phyloP scores from a whole-genome alignment of 495 filamentous ascomycete genomes.

The Xylaria venustula region DNA sequence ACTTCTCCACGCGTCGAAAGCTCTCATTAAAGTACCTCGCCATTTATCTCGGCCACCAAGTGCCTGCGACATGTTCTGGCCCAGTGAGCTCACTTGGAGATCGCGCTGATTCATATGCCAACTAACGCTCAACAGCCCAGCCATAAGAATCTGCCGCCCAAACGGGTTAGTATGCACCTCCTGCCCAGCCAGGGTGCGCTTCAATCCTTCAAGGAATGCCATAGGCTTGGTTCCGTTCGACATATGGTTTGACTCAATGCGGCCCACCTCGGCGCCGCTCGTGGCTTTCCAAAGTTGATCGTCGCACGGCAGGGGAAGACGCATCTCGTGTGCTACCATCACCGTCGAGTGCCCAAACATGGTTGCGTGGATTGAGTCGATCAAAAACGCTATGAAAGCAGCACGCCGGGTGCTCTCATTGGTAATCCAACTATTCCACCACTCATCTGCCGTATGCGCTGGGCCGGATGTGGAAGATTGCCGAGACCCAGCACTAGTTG shows the following conservation, averaged over 20 bases:
- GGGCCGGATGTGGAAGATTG: slow-evolving; percentile 58
- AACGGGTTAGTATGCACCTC: slow-evolving; percentile 91
- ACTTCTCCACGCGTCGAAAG: slow-evolving; percentile 92
- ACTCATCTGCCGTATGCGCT: slow-evolving; percentile 74
- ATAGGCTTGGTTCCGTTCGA: slow-evolving; percentile 82
- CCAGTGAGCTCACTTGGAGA: slow-evolving; percentile 86
- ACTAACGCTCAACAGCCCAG: slow-evolving; percentile 86
- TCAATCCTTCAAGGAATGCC: slow-evolving; percentile 88
- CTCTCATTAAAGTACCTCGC: slow-evolving; percentile 80
- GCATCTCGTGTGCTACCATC: slow-evolving; percentile 96
- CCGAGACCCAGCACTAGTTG: slow-evolving; percentile 53
- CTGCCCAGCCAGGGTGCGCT: slow-evolving; percentile 83
- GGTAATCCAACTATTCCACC: slow-evolving; percentile 96
- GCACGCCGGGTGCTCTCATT: slow-evolving; percentile 87
- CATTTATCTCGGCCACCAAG: slow-evolving; percentile 91
- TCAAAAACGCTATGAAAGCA: slow-evolving; percentile 92
- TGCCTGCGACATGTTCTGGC: slow-evolving; percentile 67
- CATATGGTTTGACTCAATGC: slow-evolving; percentile 78
- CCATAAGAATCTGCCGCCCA: slow-evolving; percentile 93
- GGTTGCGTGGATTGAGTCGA: slow-evolving; percentile 93
- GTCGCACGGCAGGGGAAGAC: slow-evolving; percentile 88
- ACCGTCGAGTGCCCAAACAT: slow-evolving; percentile 98
- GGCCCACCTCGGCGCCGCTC: slow-evolving; percentile 81
- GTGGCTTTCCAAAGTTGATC: slow-evolving; percentile 92
- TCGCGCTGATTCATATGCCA: slow-evolving; percentile 99